Conservation (phyloP, 2,329 filamentous ascomycete species). For the Emergomyces orientalis region DNA sequence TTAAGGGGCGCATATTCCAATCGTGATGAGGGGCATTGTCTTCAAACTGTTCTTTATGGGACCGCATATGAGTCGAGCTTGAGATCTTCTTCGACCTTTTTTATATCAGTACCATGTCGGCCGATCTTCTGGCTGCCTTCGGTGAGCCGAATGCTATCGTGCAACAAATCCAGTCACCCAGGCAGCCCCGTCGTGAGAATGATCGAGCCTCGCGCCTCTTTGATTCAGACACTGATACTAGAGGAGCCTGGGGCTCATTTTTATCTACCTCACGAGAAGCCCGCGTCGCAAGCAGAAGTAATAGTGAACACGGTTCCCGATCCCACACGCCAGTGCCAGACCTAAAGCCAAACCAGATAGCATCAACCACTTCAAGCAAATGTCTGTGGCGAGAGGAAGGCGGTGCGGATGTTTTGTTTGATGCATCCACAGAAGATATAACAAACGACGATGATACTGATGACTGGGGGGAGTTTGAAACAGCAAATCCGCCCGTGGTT, state of each 20-base stretch:
- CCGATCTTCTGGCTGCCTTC: conserved; percentile 47
- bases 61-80: background rate
- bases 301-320: background rate
- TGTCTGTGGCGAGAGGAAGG: background rate
- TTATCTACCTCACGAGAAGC: conserved; percentile 3
- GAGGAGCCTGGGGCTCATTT: conserved; percentile 2
- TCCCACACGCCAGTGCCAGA: background rate
- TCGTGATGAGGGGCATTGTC: background rate
- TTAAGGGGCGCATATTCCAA: background rate
- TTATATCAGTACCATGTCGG: conserved; percentile 37
- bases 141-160: conserved; percentile 17
- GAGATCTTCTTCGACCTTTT: background rate
- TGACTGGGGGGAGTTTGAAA: conserved; percentile 41
- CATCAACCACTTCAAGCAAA: background rate
- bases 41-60: background rate
- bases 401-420: conserved; percentile 52
- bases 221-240: background rate
- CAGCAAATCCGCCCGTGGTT: conserved; percentile 22
- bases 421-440: conserved; percentile 38
- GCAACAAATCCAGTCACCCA: background rate
- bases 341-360: background rate
- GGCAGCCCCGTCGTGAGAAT: background rate
- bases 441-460: conserved; percentile 28
- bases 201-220: background rate
- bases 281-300: background rate